Evolutionary conservation across 129 eudicot genomes (phyloP).

Genomic region (Dittrichia graveolens): DNA sequence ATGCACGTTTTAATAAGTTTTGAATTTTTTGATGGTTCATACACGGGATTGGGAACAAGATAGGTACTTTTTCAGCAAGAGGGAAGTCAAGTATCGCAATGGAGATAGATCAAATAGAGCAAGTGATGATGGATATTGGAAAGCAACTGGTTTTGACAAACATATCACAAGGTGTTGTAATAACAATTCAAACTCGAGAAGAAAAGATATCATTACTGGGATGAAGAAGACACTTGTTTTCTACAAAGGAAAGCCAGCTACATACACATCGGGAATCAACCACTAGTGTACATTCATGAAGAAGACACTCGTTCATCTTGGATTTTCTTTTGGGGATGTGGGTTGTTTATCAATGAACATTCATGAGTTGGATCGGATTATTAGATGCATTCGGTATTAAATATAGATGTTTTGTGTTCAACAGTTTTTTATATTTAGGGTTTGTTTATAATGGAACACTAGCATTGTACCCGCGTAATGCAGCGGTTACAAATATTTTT

Average conservation of each 20-base stretch:
- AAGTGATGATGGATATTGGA: slow-evolving; percentile 62
- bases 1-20: neutral
- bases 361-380: no score
- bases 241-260: slow-evolving; percentile 41
- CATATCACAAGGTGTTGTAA: slow-evolving; percentile 44
- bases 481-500: no score
- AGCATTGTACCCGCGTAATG: no score
- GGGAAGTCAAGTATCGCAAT: slow-evolving; percentile 45
- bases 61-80: slow-evolving; percentile 74
- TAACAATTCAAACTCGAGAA: slow-evolving; percentile 26
- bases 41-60: slow-evolving; percentile 69
- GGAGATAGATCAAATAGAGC: slow-evolving; percentile 45
- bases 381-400: no score
- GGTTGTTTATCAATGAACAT: no score
- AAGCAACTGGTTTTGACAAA: slow-evolving; percentile 56
- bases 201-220: slow-evolving; percentile 48
- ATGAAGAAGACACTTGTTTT: slow-evolving; percentile 71
- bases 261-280: slow-evolving; percentile 32
- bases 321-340: no score
- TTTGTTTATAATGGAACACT: no score
- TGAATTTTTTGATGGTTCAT: neutral
- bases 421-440: no score
- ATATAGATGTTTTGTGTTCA: no score
- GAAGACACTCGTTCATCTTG: no score
- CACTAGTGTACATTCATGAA: no score